Conservation (phyloP, 176 grass and related monocot species). For the Carex pumila region DNA sequence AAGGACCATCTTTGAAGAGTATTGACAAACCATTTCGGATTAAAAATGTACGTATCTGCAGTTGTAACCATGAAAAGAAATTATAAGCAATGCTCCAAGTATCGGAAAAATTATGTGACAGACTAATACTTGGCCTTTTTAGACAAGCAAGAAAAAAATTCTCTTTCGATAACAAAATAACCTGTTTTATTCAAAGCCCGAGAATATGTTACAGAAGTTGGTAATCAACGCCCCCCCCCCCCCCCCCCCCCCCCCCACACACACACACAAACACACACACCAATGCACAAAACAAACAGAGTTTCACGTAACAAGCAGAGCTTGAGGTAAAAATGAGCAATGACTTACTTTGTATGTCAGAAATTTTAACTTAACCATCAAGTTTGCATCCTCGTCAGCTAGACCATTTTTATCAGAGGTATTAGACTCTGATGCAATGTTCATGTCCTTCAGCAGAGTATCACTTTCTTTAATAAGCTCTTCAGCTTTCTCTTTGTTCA, state of each 20-base stretch:
- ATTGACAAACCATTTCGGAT: conserved; percentile 87
- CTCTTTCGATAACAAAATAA: background rate
- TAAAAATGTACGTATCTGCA: conserved; percentile 91
- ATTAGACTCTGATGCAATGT: conserved; percentile 45
- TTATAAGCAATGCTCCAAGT: conserved; percentile 18
- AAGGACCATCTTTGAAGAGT: conserved; percentile 88
- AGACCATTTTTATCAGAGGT: conserved; percentile 41
- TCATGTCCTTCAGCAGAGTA: conserved; percentile 56
- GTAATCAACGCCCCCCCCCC: background rate
- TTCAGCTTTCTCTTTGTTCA: conserved; percentile 56
- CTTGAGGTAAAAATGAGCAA: background rate
- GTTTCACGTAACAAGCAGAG: background rate
- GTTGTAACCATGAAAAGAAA: conserved; percentile 13
- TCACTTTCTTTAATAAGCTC: conserved; percentile 57
- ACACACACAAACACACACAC: too few relatives aligned
- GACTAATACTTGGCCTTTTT: background rate
- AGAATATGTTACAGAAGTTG: background rate
- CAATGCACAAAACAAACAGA: background rate
- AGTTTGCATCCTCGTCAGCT: conserved; percentile 82
- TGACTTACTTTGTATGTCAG: conserved; percentile 86
- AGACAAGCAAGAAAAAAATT: background rate
- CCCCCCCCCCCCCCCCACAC: background rate
- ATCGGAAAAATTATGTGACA: background rate
- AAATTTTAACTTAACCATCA: conserved; percentile 99
- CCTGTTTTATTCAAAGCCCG: background rate